These are phyloP conservation scores for Crataegus laevigata DNA, from an alignment of 306 rosid species.

Conservation along the genomic window DNA sequence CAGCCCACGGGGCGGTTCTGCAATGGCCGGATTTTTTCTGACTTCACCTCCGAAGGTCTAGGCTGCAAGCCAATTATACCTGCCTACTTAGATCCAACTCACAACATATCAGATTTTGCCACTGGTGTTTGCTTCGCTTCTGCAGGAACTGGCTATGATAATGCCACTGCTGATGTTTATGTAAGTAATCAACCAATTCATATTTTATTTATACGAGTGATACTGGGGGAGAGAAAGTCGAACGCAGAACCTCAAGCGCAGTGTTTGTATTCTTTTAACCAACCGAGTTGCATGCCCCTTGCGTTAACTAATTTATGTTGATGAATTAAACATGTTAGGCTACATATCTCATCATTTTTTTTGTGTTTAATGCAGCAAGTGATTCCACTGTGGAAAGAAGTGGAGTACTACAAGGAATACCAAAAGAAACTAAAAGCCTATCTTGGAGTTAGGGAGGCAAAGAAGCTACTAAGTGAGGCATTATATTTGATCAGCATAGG, in stretches of 20 bases:
- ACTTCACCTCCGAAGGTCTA: constrained; percentile 46
- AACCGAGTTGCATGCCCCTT: too few relatives aligned
- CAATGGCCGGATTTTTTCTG: constrained; percentile 48
- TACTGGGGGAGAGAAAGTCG: too few relatives aligned
- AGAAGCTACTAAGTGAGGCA: constrained; percentile 32
- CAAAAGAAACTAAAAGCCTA: constrained; percentile 28
- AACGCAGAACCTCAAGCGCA: too few relatives aligned
- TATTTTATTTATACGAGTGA: background rate
- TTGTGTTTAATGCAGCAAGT: constrained; percentile 23
- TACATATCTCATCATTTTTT: background rate
- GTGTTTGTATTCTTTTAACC: too few relatives aligned
- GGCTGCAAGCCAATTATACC: constrained; percentile 46
- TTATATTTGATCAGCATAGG: constrained; percentile 53
- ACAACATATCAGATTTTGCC: constrained; percentile 42
- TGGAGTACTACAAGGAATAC: constrained; percentile 53
- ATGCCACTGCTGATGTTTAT: constrained; percentile 41
- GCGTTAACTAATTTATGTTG: too few relatives aligned
- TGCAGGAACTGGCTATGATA: constrained; percentile 63
- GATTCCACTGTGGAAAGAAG: constrained; percentile 68
- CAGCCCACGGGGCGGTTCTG: constrained; percentile 48
- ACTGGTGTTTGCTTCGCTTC: constrained; percentile 69
- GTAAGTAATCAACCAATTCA: constrained; percentile 25
- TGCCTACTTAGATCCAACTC: constrained; percentile 52
- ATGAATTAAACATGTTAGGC: background rate
- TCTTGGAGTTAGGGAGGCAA: constrained; percentile 34